Conservation (phyloP, 2,329 filamentous ascomycete species). For the Alternaria gansuensis region DNA sequence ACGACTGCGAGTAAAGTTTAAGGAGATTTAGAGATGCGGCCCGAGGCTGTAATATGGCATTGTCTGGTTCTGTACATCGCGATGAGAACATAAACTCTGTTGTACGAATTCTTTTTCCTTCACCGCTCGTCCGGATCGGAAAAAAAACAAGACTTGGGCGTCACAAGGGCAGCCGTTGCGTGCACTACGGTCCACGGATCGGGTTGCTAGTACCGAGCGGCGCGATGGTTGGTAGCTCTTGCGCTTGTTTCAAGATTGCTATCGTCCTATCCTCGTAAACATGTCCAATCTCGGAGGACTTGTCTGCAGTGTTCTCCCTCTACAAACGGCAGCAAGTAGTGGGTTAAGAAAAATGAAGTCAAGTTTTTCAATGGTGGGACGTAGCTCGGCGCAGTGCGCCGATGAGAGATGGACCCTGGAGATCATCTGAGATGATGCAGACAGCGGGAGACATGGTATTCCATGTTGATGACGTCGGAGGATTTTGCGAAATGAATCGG, state of each 20-base stretch:
- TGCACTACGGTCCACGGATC: constrained; percentile 30
- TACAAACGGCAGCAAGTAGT: constrained; percentile 16
- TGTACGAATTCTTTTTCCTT: constrained; percentile 4
- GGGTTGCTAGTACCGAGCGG: constrained; percentile 22
- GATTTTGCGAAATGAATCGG: constrained; percentile 7
- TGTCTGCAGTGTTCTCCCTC: constrained; percentile 15
- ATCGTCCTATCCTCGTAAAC: constrained; percentile 19
- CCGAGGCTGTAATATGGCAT: not conserved
- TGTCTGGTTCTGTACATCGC: constrained; percentile 1
- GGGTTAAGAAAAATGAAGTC: constrained; percentile 24
- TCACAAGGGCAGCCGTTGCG: constrained; percentile 26
- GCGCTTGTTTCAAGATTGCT: constrained; percentile 16
- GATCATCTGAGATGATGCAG: constrained; percentile 28
- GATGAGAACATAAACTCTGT: not conserved
- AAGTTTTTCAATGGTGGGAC: constrained; percentile 10
- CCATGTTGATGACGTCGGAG: constrained; percentile 29
- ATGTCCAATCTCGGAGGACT: constrained; percentile 16
- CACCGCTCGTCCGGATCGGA: constrained; percentile 6
- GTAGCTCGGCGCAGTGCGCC: constrained; percentile 14
- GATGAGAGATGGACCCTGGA: constrained; percentile 22
- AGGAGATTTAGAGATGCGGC: not conserved
- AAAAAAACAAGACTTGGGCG: constrained; percentile 11
- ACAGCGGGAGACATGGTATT: constrained; percentile 21
- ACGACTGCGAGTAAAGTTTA: constrained; percentile 1
- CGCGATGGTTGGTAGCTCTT: constrained; percentile 22